Conservation (phyloP, 768 basidiomycete species). For the Termitomyces sp. region DNA sequence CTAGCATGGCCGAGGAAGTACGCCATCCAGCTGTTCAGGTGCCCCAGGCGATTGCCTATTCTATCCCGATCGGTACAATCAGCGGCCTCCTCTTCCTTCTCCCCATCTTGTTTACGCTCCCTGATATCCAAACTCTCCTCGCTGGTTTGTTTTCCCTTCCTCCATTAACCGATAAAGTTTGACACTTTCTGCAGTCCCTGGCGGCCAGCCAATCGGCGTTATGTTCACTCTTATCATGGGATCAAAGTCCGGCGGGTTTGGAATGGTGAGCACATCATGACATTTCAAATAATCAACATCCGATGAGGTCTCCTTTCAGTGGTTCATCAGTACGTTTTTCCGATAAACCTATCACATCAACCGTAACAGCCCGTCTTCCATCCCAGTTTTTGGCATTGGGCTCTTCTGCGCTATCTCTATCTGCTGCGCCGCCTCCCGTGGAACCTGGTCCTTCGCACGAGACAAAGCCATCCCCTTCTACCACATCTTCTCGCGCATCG, state of each 20-base stretch:
- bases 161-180: not conserved
- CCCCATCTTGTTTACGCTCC: conserved; percentile 62
- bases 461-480: conserved; percentile 61
- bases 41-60: conserved; percentile 50
- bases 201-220: conserved; percentile 59
- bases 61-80: conserved; percentile 47
- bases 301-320: conserved; percentile 16
- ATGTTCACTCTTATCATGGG: conserved; percentile 63
- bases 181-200: conserved; percentile 32
- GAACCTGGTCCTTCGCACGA: conserved; percentile 68
- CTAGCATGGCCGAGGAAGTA: conserved; percentile 68
- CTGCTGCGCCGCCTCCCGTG: conserved; percentile 61
- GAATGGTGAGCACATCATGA: conserved; percentile 34
- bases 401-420: conserved; percentile 66
- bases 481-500: conserved; percentile 41
- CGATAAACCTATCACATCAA: not conserved
- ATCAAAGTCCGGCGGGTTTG: conserved; percentile 56
- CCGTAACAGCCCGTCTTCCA: conserved; percentile 7
- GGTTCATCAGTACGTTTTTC: conserved; percentile 34
- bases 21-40: conserved; percentile 50
- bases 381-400: conserved; percentile 45
- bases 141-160: conserved; percentile 28
- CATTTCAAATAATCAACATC: too few species aligned
- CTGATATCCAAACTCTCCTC: conserved; percentile 48
- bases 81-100: conserved; percentile 52